Percentiles rank a stretch among this genome's conserved stretches.
Evolutionary conservation across 2,329 filamentous ascomycete genomes (phyloP).

Genomic region (Xylaria sp.): DNA sequence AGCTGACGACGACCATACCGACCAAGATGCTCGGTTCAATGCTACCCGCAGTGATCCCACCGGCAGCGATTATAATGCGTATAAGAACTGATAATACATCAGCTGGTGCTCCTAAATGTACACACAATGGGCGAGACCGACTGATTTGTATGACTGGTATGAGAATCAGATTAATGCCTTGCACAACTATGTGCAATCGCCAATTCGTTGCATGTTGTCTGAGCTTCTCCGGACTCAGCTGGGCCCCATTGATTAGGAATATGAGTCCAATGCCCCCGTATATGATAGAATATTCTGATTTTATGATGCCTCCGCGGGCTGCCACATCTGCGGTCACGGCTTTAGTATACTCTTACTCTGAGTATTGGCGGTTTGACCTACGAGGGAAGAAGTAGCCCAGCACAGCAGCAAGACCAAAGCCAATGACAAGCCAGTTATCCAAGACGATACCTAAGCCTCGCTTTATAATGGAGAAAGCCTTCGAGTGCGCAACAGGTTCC

Average conservation of each 20-base stretch:
- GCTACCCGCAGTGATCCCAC: slow-evolving; percentile 61
- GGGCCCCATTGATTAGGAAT: slow-evolving; percentile 77
- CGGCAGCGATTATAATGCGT: slow-evolving; percentile 60
- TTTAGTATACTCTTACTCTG: slow-evolving; percentile 8
- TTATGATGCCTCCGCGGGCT: slow-evolving; percentile 60
- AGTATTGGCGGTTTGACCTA: slow-evolving; percentile 50
- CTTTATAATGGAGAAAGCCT: slow-evolving; percentile 30
- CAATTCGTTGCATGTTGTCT: slow-evolving; percentile 71
- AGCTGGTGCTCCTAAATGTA: slow-evolving; percentile 33
- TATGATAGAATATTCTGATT: slow-evolving; percentile 69
- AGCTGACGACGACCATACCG: slow-evolving; percentile 74
- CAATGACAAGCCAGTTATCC: slow-evolving; percentile 49
- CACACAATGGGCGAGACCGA: slow-evolving; percentile 43
- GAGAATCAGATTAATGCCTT: slow-evolving; percentile 73
- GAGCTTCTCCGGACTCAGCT: slow-evolving; percentile 71
- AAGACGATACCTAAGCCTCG: slow-evolving; percentile 40
- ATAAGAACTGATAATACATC: slow-evolving; percentile 54
- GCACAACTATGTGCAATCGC: slow-evolving; percentile 74
- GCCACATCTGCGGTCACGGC: slow-evolving; percentile 55
- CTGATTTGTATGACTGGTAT: slow-evolving; percentile 72
- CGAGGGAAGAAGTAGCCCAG: slow-evolving; percentile 55
- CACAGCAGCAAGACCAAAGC: slow-evolving; percentile 48
- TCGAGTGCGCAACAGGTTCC: slow-evolving; percentile 11
- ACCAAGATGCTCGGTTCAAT: slow-evolving; percentile 74
- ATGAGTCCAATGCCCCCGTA: slow-evolving; percentile 77